These are phyloP conservation scores for Eudorina sp. DNA, from an alignment of 139 green algal species.

Conservation along the genomic window DNA sequence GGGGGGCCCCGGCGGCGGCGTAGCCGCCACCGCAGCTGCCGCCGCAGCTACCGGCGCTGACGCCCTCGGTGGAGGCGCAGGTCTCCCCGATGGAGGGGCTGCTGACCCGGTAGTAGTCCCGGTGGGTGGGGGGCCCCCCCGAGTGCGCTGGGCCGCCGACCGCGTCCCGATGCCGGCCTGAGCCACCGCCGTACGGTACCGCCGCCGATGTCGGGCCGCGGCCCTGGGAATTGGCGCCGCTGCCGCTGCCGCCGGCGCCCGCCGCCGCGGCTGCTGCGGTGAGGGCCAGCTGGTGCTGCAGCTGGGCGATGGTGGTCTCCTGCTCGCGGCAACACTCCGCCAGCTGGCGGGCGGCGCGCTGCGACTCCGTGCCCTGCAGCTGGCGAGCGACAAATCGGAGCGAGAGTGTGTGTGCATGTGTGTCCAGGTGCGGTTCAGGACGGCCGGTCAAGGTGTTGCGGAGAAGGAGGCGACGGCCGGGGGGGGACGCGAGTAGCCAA, in stretches of 20 bases:
- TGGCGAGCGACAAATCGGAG: too few relatives aligned
- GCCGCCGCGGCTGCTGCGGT: not conserved
- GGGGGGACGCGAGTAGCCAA: too few relatives aligned
- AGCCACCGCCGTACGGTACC: not conserved
- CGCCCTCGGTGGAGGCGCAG: not conserved
- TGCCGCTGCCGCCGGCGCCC: not conserved
- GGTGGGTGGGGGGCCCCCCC: not conserved
- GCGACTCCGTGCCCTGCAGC: too few relatives aligned
- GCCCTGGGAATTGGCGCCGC: not conserved
- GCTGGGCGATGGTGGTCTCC: not conserved
- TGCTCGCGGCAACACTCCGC: not conserved
- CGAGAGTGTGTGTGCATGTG: not conserved
- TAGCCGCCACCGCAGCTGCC: not conserved
- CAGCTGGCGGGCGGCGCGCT: not conserved
- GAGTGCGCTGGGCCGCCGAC: not conserved
- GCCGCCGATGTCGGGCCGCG: not conserved
- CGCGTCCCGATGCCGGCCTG: not conserved
- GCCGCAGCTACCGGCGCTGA: not conserved
- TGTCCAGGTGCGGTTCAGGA: too few relatives aligned
- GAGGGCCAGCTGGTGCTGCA: not conserved
- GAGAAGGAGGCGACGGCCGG: too few relatives aligned
- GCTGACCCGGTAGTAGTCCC: not conserved
- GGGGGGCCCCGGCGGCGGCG: not conserved
- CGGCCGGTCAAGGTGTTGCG: too few relatives aligned
- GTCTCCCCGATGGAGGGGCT: slow-evolving; percentile 12